Evolutionary conservation across 2,329 filamentous ascomycete genomes (phyloP), one percentile per base, ranked within the genome.

Genomic region (Didymella glomerata): DNA sequence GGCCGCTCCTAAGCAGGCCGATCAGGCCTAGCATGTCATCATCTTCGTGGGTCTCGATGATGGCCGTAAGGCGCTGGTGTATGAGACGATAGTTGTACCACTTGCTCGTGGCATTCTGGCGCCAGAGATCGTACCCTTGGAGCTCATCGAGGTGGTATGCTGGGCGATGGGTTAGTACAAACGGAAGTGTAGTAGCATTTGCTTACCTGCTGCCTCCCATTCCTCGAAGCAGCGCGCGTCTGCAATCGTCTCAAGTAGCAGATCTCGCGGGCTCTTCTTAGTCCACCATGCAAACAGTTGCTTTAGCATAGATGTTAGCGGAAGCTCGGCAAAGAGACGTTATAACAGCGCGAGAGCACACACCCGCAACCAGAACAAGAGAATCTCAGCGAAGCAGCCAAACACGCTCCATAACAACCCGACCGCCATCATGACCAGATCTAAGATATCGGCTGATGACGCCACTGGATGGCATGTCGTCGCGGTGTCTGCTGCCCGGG

Each of bases 1-100:
- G 78, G 11, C 85, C 92, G 14, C 91, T 92, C 25, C 92, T 89
- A 38, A 97, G 83, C 18, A 96, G 84, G 71, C 93, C 93, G 60
- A 93, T 88, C 8, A 97, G 82, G 16, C 86, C 85, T 55, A 92
- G 83, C 42, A 93, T 84, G 75, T 96, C 90, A 64, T 87, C 86
- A 44, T 88, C 84, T 68, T 91, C 87, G 30, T 89, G 85, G 6
- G 90, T 89, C 48, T 84, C 82, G 61, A 88, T 85, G 57, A 96
- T 85, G 40, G 87, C 88, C 68, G 88, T 85, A 44, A 94, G 82
- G 20, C 93, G 87, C 72, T 91, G 86, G 71, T 90, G 86, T 67
- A 97, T 95, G 60, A 97, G 87, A 54, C 88, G 85, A 81, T 92
- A 94, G 77, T 97, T 92, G 77, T 97, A 97, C 78, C 91, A 86